Evolutionary conservation across 495 filamentous ascomycete species (phyloP).

Genomic region (Neurospora hispaniola): DNA sequence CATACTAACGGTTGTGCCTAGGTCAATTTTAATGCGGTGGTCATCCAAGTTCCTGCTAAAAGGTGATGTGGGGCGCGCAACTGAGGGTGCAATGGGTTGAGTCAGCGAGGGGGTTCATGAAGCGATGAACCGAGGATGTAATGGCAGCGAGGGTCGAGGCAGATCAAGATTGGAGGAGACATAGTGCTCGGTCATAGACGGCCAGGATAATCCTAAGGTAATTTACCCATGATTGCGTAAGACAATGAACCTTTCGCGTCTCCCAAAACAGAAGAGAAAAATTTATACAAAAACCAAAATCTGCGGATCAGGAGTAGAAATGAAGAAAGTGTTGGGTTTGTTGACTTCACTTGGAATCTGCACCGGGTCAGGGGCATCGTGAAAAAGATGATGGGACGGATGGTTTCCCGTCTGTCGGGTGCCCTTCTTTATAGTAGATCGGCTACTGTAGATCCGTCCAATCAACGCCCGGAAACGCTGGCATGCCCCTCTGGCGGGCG

Average conservation of each 20-base stretch:
- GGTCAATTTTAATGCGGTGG: conserved; percentile 33
- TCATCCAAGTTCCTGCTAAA: conserved; percentile 21
- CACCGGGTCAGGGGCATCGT: neutral
- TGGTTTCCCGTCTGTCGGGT: neutral
- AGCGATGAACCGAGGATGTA: neutral
- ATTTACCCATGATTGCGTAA: neutral
- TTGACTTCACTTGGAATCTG: neutral
- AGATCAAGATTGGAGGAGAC: neutral
- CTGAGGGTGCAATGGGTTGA: neutral
- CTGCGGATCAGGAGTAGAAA: neutral
- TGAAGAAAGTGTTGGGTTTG: neutral
- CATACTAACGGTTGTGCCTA: conserved; percentile 6
- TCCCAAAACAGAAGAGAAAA: neutral
- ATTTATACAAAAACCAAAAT: neutral
- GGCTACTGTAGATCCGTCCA: neutral
- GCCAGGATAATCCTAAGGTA: neutral
- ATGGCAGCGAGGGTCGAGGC: neutral
- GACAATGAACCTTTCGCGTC: neutral
- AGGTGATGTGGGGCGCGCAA: neutral
- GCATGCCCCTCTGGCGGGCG: neutral
- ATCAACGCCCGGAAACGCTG: neutral
- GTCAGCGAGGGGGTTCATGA: neutral
- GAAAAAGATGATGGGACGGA: neutral
- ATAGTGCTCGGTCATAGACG: neutral
- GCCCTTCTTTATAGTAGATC: neutral